Conservation (phyloP, 1,284 basidiomycete genomes). For the Moniliophthora roreri region DNA sequence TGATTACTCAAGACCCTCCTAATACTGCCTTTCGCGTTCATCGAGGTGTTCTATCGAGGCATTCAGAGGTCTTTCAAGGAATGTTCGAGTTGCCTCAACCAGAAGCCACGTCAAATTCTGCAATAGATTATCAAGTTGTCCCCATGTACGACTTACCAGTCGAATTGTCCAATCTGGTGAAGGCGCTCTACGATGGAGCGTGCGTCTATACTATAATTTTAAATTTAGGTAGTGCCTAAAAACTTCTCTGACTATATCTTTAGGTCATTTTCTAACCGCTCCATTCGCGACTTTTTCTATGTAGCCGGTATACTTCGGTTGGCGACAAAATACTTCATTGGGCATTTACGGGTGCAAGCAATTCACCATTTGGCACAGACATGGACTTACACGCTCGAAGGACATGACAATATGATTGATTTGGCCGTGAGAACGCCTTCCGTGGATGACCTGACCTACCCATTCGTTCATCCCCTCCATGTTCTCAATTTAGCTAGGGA, state of each 20-base stretch:
- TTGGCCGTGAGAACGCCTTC: conserved; percentile 43
- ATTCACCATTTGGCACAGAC: conserved; percentile 49
- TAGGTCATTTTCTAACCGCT: conserved; percentile 37
- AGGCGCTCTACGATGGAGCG: conserved; percentile 58
- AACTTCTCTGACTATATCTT: conserved; percentile 3
- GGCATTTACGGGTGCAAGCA: conserved; percentile 45
- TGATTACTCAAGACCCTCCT: conserved; percentile 39
- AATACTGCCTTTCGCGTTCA: conserved; percentile 58
- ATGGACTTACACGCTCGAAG: conserved; percentile 53
- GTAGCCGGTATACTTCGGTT: conserved; percentile 54
- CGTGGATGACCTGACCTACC: conserved; percentile 48
- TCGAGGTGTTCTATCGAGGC: conserved; percentile 54
- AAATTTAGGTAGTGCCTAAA: not conserved
- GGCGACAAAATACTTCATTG: conserved; percentile 58
- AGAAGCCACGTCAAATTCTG: conserved; percentile 29
- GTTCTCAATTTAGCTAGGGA: conserved; percentile 59
- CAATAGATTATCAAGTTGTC: conserved; percentile 51
- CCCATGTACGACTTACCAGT: conserved; percentile 51
- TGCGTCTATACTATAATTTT: conserved; percentile 39
- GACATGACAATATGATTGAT: conserved; percentile 57
- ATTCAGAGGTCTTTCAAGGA: conserved; percentile 59
- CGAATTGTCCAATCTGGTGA: conserved; percentile 55
- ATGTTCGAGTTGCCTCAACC: conserved; percentile 58
- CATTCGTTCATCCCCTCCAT: conserved; percentile 59
- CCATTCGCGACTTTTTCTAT: conserved; percentile 52